These are phyloP conservation scores for Dissophora globulifera DNA, from an alignment of 192 early-diverging fungal genomes.

Conservation along the genomic window DNA sequence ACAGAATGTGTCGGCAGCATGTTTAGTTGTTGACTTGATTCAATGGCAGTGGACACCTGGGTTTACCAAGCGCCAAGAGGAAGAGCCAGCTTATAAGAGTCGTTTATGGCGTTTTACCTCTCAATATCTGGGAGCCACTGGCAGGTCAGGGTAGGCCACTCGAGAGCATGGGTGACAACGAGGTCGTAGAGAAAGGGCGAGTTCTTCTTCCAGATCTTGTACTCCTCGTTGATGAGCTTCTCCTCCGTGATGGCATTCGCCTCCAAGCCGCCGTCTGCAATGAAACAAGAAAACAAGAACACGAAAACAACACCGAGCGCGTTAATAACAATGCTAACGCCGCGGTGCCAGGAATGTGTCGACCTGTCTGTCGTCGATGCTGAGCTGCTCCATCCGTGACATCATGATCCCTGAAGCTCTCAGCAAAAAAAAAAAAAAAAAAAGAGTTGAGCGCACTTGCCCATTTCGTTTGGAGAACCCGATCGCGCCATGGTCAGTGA, in stretches of 20 bases:
- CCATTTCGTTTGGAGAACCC: conserved; percentile 52
- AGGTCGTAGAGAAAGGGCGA: conserved; percentile 98
- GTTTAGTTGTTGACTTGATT: too few relatives aligned
- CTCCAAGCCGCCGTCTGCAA: conserved; percentile 47
- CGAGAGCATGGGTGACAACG: conserved; percentile 97
- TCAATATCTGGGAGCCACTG: conserved; percentile 98
- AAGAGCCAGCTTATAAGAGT: background rate
- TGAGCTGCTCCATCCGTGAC: background rate
- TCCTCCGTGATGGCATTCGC: conserved; percentile 66
- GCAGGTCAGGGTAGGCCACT: conserved; percentile 97
- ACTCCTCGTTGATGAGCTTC: conserved; percentile 95
- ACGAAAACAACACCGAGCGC: background rate
- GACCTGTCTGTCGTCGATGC: background rate
- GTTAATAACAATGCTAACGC: conserved; percentile 6
- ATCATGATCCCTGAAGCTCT: background rate
- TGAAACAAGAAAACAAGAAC: background rate
- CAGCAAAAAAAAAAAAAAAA: too few relatives aligned
- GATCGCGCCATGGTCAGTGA: conserved; percentile 49
- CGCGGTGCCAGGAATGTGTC: too few relatives aligned
- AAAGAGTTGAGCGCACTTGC: conserved; percentile 15
- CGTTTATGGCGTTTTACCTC: conserved; percentile 66
- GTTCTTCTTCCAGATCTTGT: conserved; percentile 99
- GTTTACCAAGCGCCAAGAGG: background rate
- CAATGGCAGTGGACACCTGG: too few relatives aligned
- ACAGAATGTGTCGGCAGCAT: too few relatives aligned